Base-by-base conservation (phyloP, 2,329 filamentous ascomycete species). In the Monosporascus sp. region DNA sequence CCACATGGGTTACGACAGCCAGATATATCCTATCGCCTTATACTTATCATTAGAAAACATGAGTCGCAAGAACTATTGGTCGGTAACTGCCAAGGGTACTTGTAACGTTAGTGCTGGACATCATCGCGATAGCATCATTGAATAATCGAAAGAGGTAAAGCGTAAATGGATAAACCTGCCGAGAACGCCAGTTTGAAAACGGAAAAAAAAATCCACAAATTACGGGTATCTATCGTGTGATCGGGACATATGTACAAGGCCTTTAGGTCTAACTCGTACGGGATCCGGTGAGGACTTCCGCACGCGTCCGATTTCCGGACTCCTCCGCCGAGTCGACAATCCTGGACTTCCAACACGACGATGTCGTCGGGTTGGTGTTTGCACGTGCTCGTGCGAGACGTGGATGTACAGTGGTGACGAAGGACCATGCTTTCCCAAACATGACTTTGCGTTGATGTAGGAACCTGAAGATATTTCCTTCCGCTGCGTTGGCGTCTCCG, bases 251-350 rank as follows among this genome's bases (percentile, higher is more conserved):
- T 70, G 58, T 70, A 70, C 68, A 70, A 54, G 72, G 55, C 68
- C 67, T 58, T 68, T 74, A 1, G 70, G 68, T 63, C 74, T 73
- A 55, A 68, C 71, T 61, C 75, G 70, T 50, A 62, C 58, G 26
- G 67, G 58, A 56, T 78, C 76, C 52, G 72, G 64, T 54, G 67
- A 64, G 51, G 72, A 63, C 62, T 81, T 81, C 56, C 76, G 76
- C 59, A 81, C 72, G 57, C 74, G 76, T 52, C 75, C 74, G 40
- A 72, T 56, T 52, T 77, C 77, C 35, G 74, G 77, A 67, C 74
- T 76, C 58, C 75, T 73, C 60, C 75, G 69, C 54, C 71, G 68
- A 48, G 70, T 65, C 58, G 57, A 62, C 58, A 59, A 60, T 54
- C 66, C 62, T 41, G 72, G 68, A 56, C 68, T 73, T 47, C 56